Conservation (phyloP, 2,329 filamentous ascomycete species). For the Cladorrhinum sp. region DNA sequence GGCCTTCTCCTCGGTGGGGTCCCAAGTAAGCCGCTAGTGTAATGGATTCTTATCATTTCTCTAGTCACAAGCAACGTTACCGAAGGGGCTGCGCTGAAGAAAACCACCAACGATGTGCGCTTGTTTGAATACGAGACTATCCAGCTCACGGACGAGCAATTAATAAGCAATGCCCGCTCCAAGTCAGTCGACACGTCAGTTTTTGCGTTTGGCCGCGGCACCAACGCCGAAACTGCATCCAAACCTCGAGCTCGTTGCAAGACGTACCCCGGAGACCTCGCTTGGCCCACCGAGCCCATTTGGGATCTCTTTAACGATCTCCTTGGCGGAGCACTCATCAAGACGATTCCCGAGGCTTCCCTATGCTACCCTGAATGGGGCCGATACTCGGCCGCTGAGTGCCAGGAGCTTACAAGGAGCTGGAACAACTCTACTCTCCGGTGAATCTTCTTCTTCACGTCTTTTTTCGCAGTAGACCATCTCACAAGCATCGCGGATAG, state of each 20-base stretch:
- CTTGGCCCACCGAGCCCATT: constrained; percentile 12
- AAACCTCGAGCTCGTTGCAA: constrained; percentile 13
- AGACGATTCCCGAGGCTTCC: constrained; percentile 14
- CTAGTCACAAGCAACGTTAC: too few relatives aligned
- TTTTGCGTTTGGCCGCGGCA: not conserved
- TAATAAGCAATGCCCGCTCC: not conserved
- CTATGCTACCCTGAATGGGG: constrained; percentile 16
- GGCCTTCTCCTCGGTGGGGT: too few relatives aligned
- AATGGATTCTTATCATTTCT: too few relatives aligned
- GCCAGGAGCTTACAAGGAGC: not conserved
- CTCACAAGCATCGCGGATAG: too few relatives aligned
- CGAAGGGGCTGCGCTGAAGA: too few relatives aligned
- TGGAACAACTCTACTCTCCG: constrained; percentile 6
- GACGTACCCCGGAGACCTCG: constrained; percentile 16
- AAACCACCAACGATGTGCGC: not conserved
- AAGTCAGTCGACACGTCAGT: not conserved
- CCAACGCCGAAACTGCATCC: not conserved
- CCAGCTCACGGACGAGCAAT: not conserved
- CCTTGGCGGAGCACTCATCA: constrained; percentile 23
- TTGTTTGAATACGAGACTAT: not conserved
- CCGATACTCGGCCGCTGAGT: not conserved
- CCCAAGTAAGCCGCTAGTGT: too few relatives aligned
- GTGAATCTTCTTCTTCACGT: too few relatives aligned
- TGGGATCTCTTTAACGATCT: constrained; percentile 27
- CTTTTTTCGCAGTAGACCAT: too few relatives aligned